Evolutionary conservation across 73 alveolate species (phyloP), one percentile per base, ranked within the genome.

Genomic region (Vitrella brassicaformis): DNA sequence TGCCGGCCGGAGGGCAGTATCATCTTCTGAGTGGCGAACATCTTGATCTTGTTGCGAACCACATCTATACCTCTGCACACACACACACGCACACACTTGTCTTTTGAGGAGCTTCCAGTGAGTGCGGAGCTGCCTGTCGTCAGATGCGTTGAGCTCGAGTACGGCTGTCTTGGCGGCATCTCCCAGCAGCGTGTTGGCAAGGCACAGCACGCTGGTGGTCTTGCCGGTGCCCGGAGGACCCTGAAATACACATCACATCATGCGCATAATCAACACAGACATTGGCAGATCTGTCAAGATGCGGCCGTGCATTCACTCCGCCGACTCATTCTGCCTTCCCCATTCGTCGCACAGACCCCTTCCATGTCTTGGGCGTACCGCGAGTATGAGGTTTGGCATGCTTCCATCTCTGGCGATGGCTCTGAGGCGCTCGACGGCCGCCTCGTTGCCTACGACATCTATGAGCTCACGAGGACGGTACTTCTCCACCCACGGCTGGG

Each of bases 191-290:
- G 86, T 86, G 67, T 96, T 88, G 0, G 99, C 99, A 74, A 95
- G 81, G 80, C 98, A 95, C 80, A 91, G 88, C 19, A 95, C 93
- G 64, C 93, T 81, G 68, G 98, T 90, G 9, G 99, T 95, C 77
- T 95, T 95, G 25, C 99, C 99, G 31, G 97, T 93, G 27, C 99
- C 99, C 19, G 99, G 99, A n/a, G 99, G 99, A 1, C 99, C 99
- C 56, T 39, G 56, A 39, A 39, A 39, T 14, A 14, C 56, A 39
- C 56, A 39, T 14, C 56, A 39, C 56, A 39, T n/a, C n/a, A n/a
- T n/a, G n/a, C n/a, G n/a, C n/a, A n/a, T n/a, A n/a, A n/a, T n/a
- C n/a, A n/a, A n/a, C n/a, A n/a, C n/a, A n/a, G n/a, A n/a, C n/a
- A n/a, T n/a, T n/a, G n/a, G n/a, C n/a, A n/a, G n/a, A n/a, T n/a